Base-by-base conservation (phyloP, 352 stramenopile genomes). In the Phytophthora pini region DNA sequence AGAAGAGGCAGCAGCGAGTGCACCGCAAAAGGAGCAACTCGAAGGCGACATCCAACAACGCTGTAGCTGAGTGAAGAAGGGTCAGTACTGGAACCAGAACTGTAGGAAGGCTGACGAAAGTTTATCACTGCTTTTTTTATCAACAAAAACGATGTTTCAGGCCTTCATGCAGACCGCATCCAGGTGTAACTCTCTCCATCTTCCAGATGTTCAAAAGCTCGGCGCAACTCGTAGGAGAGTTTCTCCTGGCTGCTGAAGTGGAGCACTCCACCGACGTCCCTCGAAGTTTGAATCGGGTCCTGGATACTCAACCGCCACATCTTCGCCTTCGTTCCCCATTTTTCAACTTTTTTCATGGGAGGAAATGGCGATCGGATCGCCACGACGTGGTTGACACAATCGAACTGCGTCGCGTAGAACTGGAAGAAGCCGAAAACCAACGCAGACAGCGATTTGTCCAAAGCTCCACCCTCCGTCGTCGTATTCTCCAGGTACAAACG, bases 281-380 rank as follows among this genome's bases (percentile, higher is more conserved):
- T 85, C 13, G 76, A 51, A 2, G 61, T 73, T 53, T 96, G 83
- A 1, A 96, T 70, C 7, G 88, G 88, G 15, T 96, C 87, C 47
- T 94, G 70, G 20, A 95, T 86, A 47, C 86, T 93, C 45, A 96
- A 58, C 12, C 88, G 87, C 83, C 88, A 95, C n/a, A 65, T 55
- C n/a, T 85, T 83, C 12, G 36, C 36, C 36, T 41, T 41, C 10
- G 11, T 41, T 8, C 36, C 36, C 36, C 36, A 41, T 11, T 41
- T 4, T 7, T 17, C 4, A 41, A 17, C 15, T 12, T 41, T 41
- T 11, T 20, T 15, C 36, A 41, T 7, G 4, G 36, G 6, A 41
- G 12, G 2, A 15, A 20, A 15, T 7, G 36, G 36, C 36, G 36
- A 41, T 20, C 36, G 36, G 15, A 41, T 41, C 10, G 36, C 36